Base-by-base conservation (phyloP, 2,329 filamentous ascomycete species). In the Aureobasidium mangrovei region DNA sequence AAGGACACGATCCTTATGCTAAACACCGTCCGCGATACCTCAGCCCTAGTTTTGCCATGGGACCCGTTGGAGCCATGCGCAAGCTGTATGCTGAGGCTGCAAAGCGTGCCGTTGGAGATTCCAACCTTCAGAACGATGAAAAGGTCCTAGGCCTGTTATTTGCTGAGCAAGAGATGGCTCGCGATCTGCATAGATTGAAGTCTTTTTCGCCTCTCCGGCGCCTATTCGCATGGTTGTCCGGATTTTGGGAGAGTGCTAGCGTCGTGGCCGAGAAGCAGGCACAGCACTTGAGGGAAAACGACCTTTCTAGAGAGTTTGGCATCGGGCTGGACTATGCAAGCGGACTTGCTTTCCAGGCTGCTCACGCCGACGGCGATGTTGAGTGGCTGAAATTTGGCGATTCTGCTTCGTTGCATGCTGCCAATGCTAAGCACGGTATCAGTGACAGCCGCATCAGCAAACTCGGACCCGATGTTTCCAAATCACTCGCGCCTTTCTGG, bases 11-110 rank as follows among this genome's bases (percentile, higher is more conserved):
- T 53, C 12, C 29, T 6, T 38, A 44, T 40, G 27, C 51, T 1
- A 63, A 69, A 33, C 73, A 69, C 38, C 68, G 73, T 1, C 75
- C 75, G 10, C 67, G 72, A 12, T 79, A 70, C 65, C 57, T 65
- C 18, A 61, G 62, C 40, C 58, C 59, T 0, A 60, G 61, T 9
- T 57, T 61, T 2, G 59, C 47, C 6, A 61, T 65, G 33, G 63
- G 63, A 2, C 56, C 57, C 7, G 58, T 63, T 4, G 52, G 57
- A n/a, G 62, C 61, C 3, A 61, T 65, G 61, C 57, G 60, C 4
- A 60, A 60, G 35, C 58, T 65, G 29, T 65, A 62, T 42, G 53
- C 53, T 7, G 60, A 63, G 41, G 61, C 74, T 3, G 57, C 73
- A 9, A 45, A 57, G 38, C 67, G 68, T 31, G 64, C 59, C 4